Evolutionary conservation across 345 rosid species (phyloP), one percentile per base, ranked within the genome.

Genomic region (Noccaea bulbosa): DNA sequence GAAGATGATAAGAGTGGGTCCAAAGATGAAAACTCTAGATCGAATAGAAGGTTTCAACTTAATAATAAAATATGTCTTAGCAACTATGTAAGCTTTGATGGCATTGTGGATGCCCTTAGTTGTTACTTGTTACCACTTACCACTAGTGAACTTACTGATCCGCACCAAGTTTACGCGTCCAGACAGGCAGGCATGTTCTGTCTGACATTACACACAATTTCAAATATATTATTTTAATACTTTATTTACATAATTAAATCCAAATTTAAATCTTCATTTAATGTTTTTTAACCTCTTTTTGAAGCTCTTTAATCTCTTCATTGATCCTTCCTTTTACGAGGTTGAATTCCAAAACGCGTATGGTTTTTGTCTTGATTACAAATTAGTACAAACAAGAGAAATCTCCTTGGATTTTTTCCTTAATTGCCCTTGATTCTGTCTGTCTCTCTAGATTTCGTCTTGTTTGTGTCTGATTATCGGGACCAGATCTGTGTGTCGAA

Each of bases 181-280:
- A 75, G 79, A 69, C 75, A 76, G 71, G 75, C 65, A 63, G 47
- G 61, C 79, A 63, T 69, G 75, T 76, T 54, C 75, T 69, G 75
- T 75, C 75, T 33, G 71, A 63, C 79, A 47, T 61, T 20, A 24
- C 15, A n/a, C 12, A 41, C 55, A 41, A 6, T 10, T 61, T 52
- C 50, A 75, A 62, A 44, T 51, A 44, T 51, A 48, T 32, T 39
- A 15, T 2, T 46, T 63, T 56, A 7, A 24, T 17, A 15, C 11
- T 27, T 27, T 46, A 40, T 50, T 24, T 43, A 52, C 62, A 20
- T 67, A 35, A 17, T 27, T 45, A 37, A 72, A 56, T 56, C 65
- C 35, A 47, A 47, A 66, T 12, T 37, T 17, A 16, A 65, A 16
- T 47, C 66, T 43, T 63, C 76, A 61, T 32, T 70, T 9, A 61